Conservation (phyloP, 495 filamentous ascomycete species). For the Penicillium roqueforti region DNA sequence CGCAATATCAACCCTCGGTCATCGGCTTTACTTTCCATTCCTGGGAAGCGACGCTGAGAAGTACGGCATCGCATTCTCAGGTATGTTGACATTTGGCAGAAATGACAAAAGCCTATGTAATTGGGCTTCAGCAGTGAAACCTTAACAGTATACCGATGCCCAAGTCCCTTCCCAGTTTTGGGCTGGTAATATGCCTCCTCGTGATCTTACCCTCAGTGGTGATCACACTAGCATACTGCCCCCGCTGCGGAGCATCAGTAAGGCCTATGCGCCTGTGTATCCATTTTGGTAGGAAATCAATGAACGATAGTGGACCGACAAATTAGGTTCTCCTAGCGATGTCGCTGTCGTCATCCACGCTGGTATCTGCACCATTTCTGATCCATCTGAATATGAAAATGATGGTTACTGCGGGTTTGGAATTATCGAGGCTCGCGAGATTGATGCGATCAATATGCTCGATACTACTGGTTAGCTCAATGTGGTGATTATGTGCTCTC, state of each 20-base stretch:
- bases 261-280: conserved; percentile 65
- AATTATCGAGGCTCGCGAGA: conserved; percentile 72
- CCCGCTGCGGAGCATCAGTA: conserved; percentile 60
- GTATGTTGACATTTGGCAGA: background rate
- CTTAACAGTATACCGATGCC: no score
- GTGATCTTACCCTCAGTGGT: conserved; percentile 64
- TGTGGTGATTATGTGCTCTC: no score
- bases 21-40: no score
- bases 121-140: no score
- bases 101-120: no score
- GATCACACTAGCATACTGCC: conserved; percentile 62
- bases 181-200: no score
- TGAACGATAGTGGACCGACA: background rate
- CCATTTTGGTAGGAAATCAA: conserved; percentile 56
- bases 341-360: conserved; percentile 77
- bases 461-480: background rate
- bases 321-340: conserved; percentile 41
- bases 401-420: conserved; percentile 81
- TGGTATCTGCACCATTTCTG: conserved; percentile 73
- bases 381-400: conserved; percentile 71
- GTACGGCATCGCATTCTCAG: background rate
- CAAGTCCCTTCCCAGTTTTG: no score
- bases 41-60: no score
- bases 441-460: conserved; percentile 62
- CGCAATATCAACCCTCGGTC: no score